Base-by-base conservation (phyloP, 1,284 basidiomycete genomes). In the Puccinia coronata region DNA sequence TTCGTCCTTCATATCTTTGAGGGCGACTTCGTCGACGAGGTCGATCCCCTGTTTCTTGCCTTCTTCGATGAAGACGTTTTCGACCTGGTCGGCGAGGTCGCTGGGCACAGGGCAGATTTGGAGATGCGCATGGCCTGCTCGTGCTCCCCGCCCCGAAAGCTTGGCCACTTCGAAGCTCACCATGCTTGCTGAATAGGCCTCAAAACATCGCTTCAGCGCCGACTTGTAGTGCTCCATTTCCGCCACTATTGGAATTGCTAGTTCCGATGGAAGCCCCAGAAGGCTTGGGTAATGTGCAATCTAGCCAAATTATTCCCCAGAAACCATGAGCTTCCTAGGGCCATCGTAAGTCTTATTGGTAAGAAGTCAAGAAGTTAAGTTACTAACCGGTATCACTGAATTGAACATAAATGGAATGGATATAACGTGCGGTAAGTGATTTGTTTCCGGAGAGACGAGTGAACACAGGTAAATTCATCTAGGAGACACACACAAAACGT, bases 61-160 rank as follows among this genome's bases (percentile, higher is more conserved):
- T 83, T 92, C 91, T 23, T 88, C 87, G 31, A 89, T 84, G 86
- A 98, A 96, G 18, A 90, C 89, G 12, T 89, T 87, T 84, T 92
- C 92, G 18, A 96, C 90, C 80, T 90, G 88, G 69, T 89, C 88
- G 76, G 89, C 87, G 51, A 92, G 85, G 47, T 88, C 88, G 47
- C 87, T 84, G 0, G 96, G 94, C 0, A 98, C 87, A 11, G 95
- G 95, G 0, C 96, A 90, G 55, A 90, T 90, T 86, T 98, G 94
- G 23, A 96, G 88, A 86, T 97, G 95, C 6, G 94, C 94, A 85
- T 98, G 95, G 0, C 95, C 95, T n/a, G 94, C 95, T 86, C 92
- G 92, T 0, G 91, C 90, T 3, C 83, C 82, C 12, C 77, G 74
- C 5, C 80, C 80, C 82, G 90, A 90, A 65, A 95, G 86, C 20